These are phyloP conservation scores for Pleurotus pulmonarius DNA, from an alignment of 768 basidiomycete species.

Conservation along the genomic window DNA sequence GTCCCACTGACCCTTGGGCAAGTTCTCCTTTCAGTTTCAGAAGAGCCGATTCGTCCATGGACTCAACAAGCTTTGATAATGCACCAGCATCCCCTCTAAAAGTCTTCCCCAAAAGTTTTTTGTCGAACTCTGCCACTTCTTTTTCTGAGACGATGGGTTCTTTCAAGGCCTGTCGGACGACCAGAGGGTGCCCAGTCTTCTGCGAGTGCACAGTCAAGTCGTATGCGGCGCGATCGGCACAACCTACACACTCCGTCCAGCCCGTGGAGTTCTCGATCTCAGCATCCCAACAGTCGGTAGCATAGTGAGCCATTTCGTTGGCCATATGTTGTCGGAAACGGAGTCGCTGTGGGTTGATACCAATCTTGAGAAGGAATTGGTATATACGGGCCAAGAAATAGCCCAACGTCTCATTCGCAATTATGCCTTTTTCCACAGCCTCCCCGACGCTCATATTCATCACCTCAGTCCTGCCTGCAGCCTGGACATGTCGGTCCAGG, in stretches of 20 bases:
- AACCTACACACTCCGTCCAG: slow-evolving; percentile 99
- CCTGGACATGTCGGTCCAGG: slow-evolving; percentile 82
- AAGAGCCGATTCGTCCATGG: slow-evolving; percentile 64
- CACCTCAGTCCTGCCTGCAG: slow-evolving; percentile 63
- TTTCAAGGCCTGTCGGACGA: slow-evolving; percentile 83
- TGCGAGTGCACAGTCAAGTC: slow-evolving; percentile 88
- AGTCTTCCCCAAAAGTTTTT: slow-evolving; percentile 84
- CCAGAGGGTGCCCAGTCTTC: slow-evolving; percentile 78
- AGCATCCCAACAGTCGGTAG: slow-evolving; percentile 99
- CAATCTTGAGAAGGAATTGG: slow-evolving; percentile 86
- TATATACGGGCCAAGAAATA: slow-evolving; percentile 95
- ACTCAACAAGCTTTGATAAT: slow-evolving; percentile 61
- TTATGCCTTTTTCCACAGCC: slow-evolving; percentile 79
- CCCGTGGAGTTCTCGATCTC: slow-evolving; percentile 88
- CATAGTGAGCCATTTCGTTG: slow-evolving; percentile 99
- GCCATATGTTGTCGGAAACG: slow-evolving; percentile 98
- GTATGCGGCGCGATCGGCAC: slow-evolving; percentile 97
- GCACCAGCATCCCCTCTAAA: slow-evolving; percentile 79
- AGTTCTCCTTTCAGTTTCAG: slow-evolving; percentile 67
- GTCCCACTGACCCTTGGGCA: slow-evolving; percentile 55
- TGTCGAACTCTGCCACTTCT: slow-evolving; percentile 77
- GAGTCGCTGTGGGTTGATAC: slow-evolving; percentile 77
- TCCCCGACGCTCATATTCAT: slow-evolving; percentile 77
- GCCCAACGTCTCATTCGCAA: slow-evolving; percentile 96
- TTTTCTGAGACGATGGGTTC: slow-evolving; percentile 83